Evolutionary conservation across 1,284 basidiomycete species (phyloP).

Genomic region (Peniophora sp.): DNA sequence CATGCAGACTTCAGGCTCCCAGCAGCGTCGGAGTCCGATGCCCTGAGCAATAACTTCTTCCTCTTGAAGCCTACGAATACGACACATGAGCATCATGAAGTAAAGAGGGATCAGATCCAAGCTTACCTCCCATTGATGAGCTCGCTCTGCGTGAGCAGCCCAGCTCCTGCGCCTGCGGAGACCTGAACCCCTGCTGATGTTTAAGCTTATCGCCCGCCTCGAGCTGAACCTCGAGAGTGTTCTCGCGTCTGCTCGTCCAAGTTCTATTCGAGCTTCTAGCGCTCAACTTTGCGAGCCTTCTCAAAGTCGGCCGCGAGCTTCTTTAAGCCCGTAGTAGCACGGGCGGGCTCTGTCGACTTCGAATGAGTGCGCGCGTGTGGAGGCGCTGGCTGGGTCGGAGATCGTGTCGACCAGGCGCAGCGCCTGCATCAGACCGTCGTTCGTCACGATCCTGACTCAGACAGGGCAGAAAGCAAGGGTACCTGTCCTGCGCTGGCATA

Average conservation of each 20-base stretch:
- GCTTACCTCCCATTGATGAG: conserved; percentile 88
- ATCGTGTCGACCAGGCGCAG: too few species aligned
- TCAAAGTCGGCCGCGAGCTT: conserved; percentile 76
- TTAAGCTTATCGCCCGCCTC: conserved; percentile 79
- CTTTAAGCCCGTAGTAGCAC: conserved; percentile 79
- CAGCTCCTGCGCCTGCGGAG: conserved; percentile 82
- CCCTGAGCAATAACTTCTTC: conserved; percentile 96
- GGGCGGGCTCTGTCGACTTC: conserved; percentile 57
- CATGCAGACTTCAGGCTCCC: conserved; percentile 94
- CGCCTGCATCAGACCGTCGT: too few species aligned
- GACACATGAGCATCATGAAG: neutral
- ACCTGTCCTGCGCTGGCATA: too few species aligned
- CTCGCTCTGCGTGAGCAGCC: conserved; percentile 85
- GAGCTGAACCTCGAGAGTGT: conserved; percentile 85
- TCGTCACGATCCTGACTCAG: too few species aligned
- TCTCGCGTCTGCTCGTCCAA: conserved; percentile 80
- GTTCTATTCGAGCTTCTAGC: conserved; percentile 66
- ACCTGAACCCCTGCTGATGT: conserved; percentile 82
- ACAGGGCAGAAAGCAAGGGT: too few species aligned
- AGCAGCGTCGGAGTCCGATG: conserved; percentile 92
- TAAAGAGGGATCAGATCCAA: too few species aligned
- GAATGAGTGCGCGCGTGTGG: conserved; percentile 66
- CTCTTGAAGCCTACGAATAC: conserved; percentile 59
- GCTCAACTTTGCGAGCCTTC: conserved; percentile 77
- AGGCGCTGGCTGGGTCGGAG: too few species aligned